Evolutionary conservation across 768 basidiomycete genomes (phyloP).

Genomic region (Rhodotorula kratochvilovae): DNA sequence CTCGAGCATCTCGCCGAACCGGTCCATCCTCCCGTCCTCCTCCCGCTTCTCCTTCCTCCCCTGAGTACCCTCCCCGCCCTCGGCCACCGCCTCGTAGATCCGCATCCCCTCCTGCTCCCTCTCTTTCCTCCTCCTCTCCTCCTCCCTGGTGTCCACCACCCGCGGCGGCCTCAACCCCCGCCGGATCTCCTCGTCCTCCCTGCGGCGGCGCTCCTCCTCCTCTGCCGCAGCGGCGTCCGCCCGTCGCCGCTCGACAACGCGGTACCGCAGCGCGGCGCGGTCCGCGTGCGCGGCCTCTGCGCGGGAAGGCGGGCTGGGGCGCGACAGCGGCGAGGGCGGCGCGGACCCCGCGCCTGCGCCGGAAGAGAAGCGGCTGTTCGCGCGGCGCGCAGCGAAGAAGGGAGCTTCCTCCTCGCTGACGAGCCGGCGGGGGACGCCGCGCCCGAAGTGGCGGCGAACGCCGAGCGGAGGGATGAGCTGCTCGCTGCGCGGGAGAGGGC

Average conservation of each 20-base stretch:
- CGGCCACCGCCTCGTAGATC: constrained; percentile 29
- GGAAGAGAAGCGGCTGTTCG: background rate
- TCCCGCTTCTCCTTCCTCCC: background rate
- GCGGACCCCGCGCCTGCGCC: background rate
- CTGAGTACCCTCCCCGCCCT: background rate
- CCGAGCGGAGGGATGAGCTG: constrained; percentile 1
- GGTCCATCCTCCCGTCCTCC: constrained; percentile 26
- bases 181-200: constrained; percentile 7
- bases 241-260: constrained; percentile 21
- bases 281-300: background rate
- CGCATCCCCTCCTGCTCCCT: background rate
- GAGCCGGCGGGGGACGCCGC: background rate
- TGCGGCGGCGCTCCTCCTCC: background rate
- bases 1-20: constrained; percentile 42
- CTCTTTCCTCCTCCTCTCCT: background rate
- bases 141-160: background rate
- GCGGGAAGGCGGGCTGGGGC: background rate
- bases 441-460: background rate
- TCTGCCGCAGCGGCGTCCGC: background rate
- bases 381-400: constrained; percentile 14
- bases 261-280: constrained; percentile 4
- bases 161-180: constrained; percentile 11
- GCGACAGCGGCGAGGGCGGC: background rate
- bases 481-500: constrained; percentile 5
- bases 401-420: constrained; percentile 17